phyloP scores from a whole-genome alignment of 1,284 basidiomycete genomes.

The Gomphus bonarii region DNA sequence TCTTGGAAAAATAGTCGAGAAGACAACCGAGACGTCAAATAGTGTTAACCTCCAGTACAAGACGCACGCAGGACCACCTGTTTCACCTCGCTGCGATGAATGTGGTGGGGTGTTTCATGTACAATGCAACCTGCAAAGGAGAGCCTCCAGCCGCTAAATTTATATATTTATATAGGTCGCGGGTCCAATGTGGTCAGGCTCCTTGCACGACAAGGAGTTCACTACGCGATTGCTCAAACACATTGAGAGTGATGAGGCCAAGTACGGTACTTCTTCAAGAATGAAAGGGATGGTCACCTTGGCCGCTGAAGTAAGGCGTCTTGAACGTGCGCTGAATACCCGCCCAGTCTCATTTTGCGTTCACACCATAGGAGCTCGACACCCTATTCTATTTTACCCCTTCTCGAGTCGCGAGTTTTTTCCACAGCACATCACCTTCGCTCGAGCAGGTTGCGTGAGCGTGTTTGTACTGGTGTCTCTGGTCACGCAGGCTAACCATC shows the following conservation, averaged over 20 bases:
- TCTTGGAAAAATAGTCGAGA: slow-evolving; percentile 60
- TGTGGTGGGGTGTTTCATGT: slow-evolving; percentile 75
- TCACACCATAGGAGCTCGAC: slow-evolving; percentile 57
- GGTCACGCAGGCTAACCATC: slow-evolving; percentile 12
- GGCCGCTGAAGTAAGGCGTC: slow-evolving; percentile 63
- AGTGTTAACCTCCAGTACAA: slow-evolving; percentile 57
- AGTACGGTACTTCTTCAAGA: slow-evolving; percentile 71
- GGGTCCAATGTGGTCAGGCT: slow-evolving; percentile 95
- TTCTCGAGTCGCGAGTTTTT: slow-evolving; percentile 68
- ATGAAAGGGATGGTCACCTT: slow-evolving; percentile 96
- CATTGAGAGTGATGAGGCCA: slow-evolving; percentile 47
- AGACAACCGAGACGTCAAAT: slow-evolving; percentile 40
- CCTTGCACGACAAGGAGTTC: slow-evolving; percentile 75
- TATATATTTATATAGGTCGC: slow-evolving; percentile 43
- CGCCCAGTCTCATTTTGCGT: background rate
- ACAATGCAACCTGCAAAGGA: slow-evolving; percentile 10
- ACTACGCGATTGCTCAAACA: slow-evolving; percentile 67
- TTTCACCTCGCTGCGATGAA: slow-evolving; percentile 64
- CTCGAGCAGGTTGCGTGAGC: slow-evolving; percentile 67
- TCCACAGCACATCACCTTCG: slow-evolving; percentile 75
- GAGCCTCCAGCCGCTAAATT: background rate
- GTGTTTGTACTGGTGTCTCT: background rate
- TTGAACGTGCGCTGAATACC: background rate
- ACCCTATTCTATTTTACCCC: slow-evolving; percentile 91
- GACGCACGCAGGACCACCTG: slow-evolving; percentile 62